Conservation (phyloP, 495 filamentous ascomycete genomes). For the Oidiodendron maius region DNA sequence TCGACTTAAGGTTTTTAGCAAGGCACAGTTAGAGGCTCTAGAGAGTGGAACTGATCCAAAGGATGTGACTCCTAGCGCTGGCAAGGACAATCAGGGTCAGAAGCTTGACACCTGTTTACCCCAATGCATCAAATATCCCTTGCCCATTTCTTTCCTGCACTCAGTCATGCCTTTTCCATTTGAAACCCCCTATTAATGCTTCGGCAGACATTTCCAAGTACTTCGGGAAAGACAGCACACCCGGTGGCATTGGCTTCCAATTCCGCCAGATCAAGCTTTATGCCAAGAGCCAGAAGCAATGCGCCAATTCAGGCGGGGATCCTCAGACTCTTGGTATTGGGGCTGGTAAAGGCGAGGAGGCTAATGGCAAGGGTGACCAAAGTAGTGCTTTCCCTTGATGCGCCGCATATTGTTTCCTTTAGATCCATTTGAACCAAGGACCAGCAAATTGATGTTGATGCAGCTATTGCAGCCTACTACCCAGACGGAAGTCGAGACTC, state of each 20-base stretch:
- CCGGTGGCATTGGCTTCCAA: constrained; percentile 16
- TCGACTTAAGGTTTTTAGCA: constrained; percentile 7
- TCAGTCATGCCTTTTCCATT: not conserved
- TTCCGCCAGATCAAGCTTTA: constrained; percentile 17
- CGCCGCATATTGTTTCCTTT: not conserved
- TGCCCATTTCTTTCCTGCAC: constrained; percentile 1
- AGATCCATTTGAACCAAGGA: not conserved
- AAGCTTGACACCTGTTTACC: not conserved
- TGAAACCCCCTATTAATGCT: not conserved
- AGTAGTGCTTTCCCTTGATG: not conserved
- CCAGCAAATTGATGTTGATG: not conserved
- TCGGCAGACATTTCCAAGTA: constrained; percentile 18
- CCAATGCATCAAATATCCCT: not conserved
- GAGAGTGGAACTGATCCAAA: constrained; percentile 13
- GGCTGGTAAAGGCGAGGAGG: constrained; percentile 1
- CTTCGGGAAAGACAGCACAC: constrained; percentile 13
- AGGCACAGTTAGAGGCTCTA: constrained; percentile 10
- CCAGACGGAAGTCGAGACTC: constrained; percentile 30
- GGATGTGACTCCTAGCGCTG: constrained; percentile 7
- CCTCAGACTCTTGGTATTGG: constrained; percentile 16
- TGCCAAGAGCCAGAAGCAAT: constrained; percentile 11
- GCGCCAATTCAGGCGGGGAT: constrained; percentile 12
- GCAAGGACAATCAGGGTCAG: constrained; percentile 5
- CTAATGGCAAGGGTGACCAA: not conserved
- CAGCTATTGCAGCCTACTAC: constrained; percentile 26